phyloP scores from a whole-genome alignment of 1,284 basidiomycete species.

The Cutaneotrichosporon sp. region DNA sequence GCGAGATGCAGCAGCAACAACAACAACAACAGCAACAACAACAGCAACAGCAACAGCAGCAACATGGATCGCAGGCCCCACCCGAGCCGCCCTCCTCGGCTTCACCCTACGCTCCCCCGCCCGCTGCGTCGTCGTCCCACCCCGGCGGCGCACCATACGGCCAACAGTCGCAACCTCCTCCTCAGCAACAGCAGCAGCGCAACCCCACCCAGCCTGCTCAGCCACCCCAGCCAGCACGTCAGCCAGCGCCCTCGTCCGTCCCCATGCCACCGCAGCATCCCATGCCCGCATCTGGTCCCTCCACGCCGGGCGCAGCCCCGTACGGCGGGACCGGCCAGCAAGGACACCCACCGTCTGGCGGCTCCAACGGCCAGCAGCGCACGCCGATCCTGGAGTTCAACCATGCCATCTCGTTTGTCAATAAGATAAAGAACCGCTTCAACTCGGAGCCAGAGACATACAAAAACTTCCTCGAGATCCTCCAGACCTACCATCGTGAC shows the following conservation, averaged over 20 bases:
- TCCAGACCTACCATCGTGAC: slow-evolving; percentile 97
- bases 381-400: slow-evolving; percentile 74
- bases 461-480: slow-evolving; percentile 95
- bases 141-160: slow-evolving; percentile 2
- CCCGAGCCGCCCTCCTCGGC: slow-evolving; percentile 3
- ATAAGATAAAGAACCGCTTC: slow-evolving; percentile 96
- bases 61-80: slow-evolving; percentile 3
- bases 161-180: slow-evolving; percentile 15
- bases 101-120: slow-evolving; percentile 5
- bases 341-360: not conserved
- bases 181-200: not conserved
- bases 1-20: slow-evolving; percentile 14
- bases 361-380: slow-evolving; percentile 16
- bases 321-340: not conserved
- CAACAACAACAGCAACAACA: slow-evolving; percentile 12
- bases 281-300: slow-evolving; percentile 23
- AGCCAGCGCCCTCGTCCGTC: slow-evolving; percentile 29
- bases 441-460: slow-evolving; percentile 90
- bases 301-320: slow-evolving; percentile 35
- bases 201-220: slow-evolving; percentile 21
- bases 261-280: slow-evolving; percentile 29
- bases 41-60: slow-evolving; percentile 1
- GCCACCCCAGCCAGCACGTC: slow-evolving; percentile 27
- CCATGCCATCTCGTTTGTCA: slow-evolving; percentile 95
- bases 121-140: slow-evolving; percentile 9